Evolutionary conservation across 2,329 filamentous ascomycete genomes (phyloP), one percentile per base, ranked within the genome.

Genomic region (Talaromyces funiculosus): DNA sequence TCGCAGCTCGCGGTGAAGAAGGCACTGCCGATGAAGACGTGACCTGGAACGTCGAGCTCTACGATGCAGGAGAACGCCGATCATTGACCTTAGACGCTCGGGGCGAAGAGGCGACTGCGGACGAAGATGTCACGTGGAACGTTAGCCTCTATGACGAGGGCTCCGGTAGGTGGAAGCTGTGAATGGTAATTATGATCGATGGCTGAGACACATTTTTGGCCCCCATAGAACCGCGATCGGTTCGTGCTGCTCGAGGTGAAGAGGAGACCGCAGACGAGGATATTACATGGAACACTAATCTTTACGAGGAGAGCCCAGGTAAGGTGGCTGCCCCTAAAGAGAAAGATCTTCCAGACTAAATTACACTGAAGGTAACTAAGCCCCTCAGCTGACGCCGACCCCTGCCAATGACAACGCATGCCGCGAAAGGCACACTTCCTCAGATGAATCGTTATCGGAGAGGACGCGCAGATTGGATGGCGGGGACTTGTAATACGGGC

Each of bases 121-220:
- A 57, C 10, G 55, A 57, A 38, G 55, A 57, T 40, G 22, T 57
- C 33, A 57, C 55, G n/a, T 57, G 55, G 55, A 57, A 57, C 43
- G 42, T 57, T 6, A 12, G 24, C 6, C 12, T n/a, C 7, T 47
- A 57, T 35, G 7, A 4, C 8, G 22, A 7, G 22, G 22, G 14
- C 20, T 29, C 42, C 24, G 42, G 42, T 43, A 43, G 24, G 42
- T 43, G 4, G 9, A 43, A 20, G 1, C 12, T 43, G 20, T 14
- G 5, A 43, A 26, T 43, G 24, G 20, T n/a, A 20, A 20, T 10
- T 43, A 43, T 16, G 42, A 24, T 24, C 42, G 42, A 20, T 43
- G 20, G 20, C 42, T 43, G 42, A 43, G 42, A 22, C 20, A 43
- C 10, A 24, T 24, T 43, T 10, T 43, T 24, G 42, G 42, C 42